A percentile compares a stretch with the other conserved stretches of the same genome.
Conservation (phyloP, 225 moss, liverwort and hornwort species). For the Sphagnum tenellum region DNA sequence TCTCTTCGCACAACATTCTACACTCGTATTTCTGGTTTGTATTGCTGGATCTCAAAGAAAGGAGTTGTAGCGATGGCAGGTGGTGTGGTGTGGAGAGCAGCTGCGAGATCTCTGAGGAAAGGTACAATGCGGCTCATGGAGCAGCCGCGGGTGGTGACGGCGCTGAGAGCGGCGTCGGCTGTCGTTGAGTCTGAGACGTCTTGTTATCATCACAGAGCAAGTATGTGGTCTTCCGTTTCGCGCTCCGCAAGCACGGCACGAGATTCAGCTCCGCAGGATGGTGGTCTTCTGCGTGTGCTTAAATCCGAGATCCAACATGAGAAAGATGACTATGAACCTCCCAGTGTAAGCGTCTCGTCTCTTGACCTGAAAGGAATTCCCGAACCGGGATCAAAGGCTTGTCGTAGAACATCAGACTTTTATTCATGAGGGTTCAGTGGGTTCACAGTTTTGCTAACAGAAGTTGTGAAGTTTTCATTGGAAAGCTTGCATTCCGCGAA, state of each 20-base stretch:
- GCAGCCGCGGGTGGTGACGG: slow-evolving; percentile 15
- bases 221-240: background rate
- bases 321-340: slow-evolving; percentile 30
- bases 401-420: background rate
- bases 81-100: slow-evolving; percentile 17
- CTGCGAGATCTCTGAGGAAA: slow-evolving; percentile 23
- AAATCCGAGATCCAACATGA: slow-evolving; percentile 38
- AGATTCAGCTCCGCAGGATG: slow-evolving; percentile 19
- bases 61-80: slow-evolving; percentile 17
- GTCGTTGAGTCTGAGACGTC: background rate
- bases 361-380: background rate
- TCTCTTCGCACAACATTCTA: too few species aligned
- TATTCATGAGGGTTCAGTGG: background rate
- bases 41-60: too few species aligned
- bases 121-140: slow-evolving; percentile 24
- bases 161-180: slow-evolving; percentile 6
- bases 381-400: background rate
- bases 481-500: background rate
- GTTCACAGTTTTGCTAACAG: background rate
- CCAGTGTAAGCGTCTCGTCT: slow-evolving; percentile 15
- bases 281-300: slow-evolving; percentile 30
- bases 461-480: background rate
- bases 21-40: too few species aligned
- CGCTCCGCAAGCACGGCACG: slow-evolving; percentile 24
- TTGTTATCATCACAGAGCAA: background rate